phyloP scores from a whole-genome alignment of 2,329 filamentous ascomycete genomes.

The Incumbomyces delicatus region DNA sequence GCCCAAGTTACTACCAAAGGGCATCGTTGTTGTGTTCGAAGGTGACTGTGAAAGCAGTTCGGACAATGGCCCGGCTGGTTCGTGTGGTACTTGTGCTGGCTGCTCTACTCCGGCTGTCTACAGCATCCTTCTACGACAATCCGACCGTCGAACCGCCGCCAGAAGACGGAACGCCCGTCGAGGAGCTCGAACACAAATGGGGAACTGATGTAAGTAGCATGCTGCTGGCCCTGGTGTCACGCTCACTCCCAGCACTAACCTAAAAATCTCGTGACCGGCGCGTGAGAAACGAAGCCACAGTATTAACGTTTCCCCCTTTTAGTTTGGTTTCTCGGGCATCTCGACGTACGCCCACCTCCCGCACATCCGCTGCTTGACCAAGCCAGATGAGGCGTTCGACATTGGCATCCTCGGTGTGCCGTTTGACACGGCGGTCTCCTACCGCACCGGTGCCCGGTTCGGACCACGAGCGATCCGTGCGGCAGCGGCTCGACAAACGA shows the following conservation, averaged over 20 bases:
- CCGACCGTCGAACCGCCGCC: conserved; percentile 28
- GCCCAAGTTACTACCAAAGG: no score
- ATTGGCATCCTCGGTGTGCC: conserved; percentile 27
- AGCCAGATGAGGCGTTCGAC: conserved; percentile 54
- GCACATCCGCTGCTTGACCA: conserved; percentile 59
- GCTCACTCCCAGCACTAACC: neutral
- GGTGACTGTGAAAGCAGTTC: neutral
- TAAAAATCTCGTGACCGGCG: no score
- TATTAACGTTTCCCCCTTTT: neutral
- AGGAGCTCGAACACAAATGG: conserved; percentile 39
- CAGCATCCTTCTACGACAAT: conserved; percentile 30
- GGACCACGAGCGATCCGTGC: conserved; percentile 80
- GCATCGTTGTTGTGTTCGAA: neutral
- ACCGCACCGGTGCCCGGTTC: conserved; percentile 58
- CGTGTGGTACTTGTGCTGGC: neutral
- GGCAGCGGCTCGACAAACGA: conserved; percentile 70
- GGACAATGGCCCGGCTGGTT: no score
- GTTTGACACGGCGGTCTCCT: conserved; percentile 26
- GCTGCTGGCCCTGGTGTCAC: neutral
- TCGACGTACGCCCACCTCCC: conserved; percentile 64
- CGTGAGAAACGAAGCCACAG: no score
- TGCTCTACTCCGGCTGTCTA: conserved; percentile 9
- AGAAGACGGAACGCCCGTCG: conserved; percentile 25
- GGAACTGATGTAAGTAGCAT: conserved; percentile 32
- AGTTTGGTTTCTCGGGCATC: conserved; percentile 64